Conservation (phyloP, 2,329 filamentous ascomycete species). For the Aspergillus tamarii region DNA sequence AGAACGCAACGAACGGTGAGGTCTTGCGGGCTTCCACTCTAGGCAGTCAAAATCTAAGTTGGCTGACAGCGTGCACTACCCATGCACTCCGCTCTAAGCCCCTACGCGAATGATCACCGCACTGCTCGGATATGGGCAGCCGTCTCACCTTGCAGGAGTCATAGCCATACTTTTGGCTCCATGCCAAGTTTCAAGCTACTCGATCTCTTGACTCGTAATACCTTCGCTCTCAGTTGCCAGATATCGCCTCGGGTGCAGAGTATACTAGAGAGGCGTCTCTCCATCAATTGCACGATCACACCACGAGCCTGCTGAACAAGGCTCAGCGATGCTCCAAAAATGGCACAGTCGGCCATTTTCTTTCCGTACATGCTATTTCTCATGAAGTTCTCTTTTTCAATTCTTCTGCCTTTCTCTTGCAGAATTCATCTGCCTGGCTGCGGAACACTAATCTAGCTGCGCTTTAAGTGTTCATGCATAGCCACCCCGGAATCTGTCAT, state of each 20-base stretch:
- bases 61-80: not conserved
- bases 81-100: constrained; percentile 6
- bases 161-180: not conserved
- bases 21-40: not conserved
- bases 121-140: not conserved
- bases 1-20: not conserved
- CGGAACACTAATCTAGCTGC: not conserved
- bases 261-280: not conserved
- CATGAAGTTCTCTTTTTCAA: not conserved
- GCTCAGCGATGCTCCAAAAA: not conserved
- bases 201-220: not conserved
- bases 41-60: not conserved
- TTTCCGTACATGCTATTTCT: not conserved
- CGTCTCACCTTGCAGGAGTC: not conserved
- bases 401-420: not conserved
- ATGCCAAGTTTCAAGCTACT: not conserved
- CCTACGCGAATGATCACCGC: not conserved
- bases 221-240: not conserved
- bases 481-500: constrained; percentile 9
- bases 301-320: not conserved
- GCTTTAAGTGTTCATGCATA: constrained; percentile 2
- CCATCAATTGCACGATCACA: not conserved
- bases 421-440: not conserved
- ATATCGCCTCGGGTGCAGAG: not conserved
- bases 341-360: not conserved